These are phyloP conservation scores for Turnera subulata DNA, from an alignment of 345 rosid genomes.

Conservation along the genomic window DNA sequence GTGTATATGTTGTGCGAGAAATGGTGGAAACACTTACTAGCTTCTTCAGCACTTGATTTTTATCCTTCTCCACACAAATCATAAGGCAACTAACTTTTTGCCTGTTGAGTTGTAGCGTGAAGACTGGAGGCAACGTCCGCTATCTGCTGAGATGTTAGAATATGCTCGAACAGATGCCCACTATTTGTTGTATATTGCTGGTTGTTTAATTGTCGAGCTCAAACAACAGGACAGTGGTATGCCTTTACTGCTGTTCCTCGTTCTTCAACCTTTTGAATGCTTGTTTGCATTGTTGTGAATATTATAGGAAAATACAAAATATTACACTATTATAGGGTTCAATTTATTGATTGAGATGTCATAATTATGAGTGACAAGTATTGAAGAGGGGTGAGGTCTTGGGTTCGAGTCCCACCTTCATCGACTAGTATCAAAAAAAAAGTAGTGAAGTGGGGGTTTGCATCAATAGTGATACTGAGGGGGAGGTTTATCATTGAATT, in stretches of 20 bases:
- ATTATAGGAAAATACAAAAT: background rate
- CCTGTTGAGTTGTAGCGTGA: slow-evolving; percentile 57
- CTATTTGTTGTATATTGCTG: slow-evolving; percentile 71
- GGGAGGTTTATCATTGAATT: too few species aligned
- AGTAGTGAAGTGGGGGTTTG: too few species aligned
- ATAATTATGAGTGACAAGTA: too few species aligned
- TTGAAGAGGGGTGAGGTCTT: too few species aligned
- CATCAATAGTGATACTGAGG: too few species aligned
- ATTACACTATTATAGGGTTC: background rate
- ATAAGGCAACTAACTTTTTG: slow-evolving; percentile 4
- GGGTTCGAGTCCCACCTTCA: too few species aligned
- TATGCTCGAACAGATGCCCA: slow-evolving; percentile 85
- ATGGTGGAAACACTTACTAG: background rate
- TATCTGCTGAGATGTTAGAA: slow-evolving; percentile 65
- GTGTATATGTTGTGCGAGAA: background rate
- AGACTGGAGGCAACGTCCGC: slow-evolving; percentile 98
- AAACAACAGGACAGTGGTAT: slow-evolving; percentile 60
- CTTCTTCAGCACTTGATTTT: background rate
- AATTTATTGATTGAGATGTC: background rate
- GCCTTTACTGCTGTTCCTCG: background rate
- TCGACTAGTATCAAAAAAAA: too few species aligned
- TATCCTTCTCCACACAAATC: background rate
- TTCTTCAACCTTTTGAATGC: slow-evolving; percentile 1
- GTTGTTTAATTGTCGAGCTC: slow-evolving; percentile 57
- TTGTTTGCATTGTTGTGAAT: slow-evolving; percentile 10